phyloP scores from a whole-genome alignment of 257 asterid genomes.

The Leptodermis oblonga region DNA sequence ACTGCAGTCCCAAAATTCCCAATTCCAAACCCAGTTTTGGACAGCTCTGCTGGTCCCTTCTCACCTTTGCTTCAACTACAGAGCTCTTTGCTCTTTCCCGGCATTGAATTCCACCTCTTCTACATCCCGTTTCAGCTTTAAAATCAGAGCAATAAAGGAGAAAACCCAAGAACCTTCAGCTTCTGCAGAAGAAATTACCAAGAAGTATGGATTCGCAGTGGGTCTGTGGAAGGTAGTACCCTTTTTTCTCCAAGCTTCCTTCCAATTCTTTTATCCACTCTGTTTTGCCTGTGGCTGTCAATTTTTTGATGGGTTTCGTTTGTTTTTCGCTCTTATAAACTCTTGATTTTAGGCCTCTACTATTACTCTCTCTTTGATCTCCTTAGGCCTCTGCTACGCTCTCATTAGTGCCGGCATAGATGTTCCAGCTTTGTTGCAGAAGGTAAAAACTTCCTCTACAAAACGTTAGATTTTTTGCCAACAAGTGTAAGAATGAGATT shows the following conservation, averaged over 20 bases:
- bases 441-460: conserved; percentile 35
- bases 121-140: no score
- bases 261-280: background rate
- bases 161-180: conserved; percentile 62
- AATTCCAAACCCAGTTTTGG: no score
- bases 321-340: no score
- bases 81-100: no score
- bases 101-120: no score
- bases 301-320: no score
- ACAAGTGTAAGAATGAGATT: background rate
- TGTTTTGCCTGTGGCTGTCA: background rate
- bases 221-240: conserved; percentile 90
- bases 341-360: conserved; percentile 50
- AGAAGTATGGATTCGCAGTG: conserved; percentile 89
- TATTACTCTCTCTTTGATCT: conserved; percentile 79
- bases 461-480: background rate
- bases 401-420: conserved; percentile 79
- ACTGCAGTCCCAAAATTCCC: no score
- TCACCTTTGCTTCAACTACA: no score
- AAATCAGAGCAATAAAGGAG: conserved; percentile 78
- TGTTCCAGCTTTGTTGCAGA: conserved; percentile 65
- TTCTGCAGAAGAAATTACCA: conserved; percentile 68
- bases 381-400: conserved; percentile 73
- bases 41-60: no score
- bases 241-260: background rate